Base-by-base conservation (phyloP, 2,329 filamentous ascomycete genomes). In the Sarocladium oryzae region DNA sequence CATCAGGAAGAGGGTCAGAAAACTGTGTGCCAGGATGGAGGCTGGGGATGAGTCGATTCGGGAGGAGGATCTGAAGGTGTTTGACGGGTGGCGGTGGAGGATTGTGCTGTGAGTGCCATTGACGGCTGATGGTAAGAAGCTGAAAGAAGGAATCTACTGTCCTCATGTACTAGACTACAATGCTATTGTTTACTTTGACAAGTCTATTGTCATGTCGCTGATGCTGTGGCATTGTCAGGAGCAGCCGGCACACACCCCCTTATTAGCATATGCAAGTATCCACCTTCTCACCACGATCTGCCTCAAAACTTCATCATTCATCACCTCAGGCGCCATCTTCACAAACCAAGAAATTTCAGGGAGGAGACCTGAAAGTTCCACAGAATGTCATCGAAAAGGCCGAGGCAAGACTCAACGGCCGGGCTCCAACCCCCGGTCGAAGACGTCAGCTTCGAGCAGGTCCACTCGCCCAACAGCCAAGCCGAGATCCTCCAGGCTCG, bases 1-100 rank as follows among this genome's bases (percentile, higher is more conserved):
- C 3, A 63, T 79, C 16, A 67, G 70, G 26, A 76, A 73, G 61
- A 66, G 77, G 24, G 58, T 81, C 45, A 76, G 72, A 64, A 69
- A 68, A 43, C 68, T 82, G 7, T 63, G 66, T 24, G 60, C 65
- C 21, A 72, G 74, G 58, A 66, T 81, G 15, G 74, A 80, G 60
- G 46, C 30, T n/a, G 75, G 74, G 4, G 68, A 74, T 24, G 64
- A 70, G 6, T 67, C 70, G 26, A 54, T 81, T 3, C 65, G 64
- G 2, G 75, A 78, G 20, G 66, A 65, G 32, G 79, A 82, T 52
- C 51, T 81, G 54, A 71, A 71, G 57, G 38, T 73, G 13, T 61
- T 82, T 16, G 66, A 71, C 30, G 77, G 78, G 1, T 82, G 79
- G 79, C 67, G 78, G 52, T 82, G 79, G 78, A 66, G 77, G 48